These are phyloP conservation scores for Angomonas ambiguus DNA, from an alignment of 208 protist species.

Conservation along the genomic window DNA sequence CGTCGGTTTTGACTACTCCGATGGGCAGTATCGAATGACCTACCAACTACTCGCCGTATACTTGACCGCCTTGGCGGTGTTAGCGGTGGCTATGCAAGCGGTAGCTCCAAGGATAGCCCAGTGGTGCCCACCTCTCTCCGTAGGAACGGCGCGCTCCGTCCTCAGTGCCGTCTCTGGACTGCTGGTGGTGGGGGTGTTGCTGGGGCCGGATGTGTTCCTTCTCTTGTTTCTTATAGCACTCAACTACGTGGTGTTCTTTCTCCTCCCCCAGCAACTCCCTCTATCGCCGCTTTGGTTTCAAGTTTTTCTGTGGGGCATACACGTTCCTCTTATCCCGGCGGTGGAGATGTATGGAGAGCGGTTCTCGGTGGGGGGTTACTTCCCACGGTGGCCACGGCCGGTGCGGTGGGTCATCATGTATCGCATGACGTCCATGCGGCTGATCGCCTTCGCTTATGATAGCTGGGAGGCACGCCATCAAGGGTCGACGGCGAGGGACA, in stretches of 20 bases:
- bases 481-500: constrained; percentile 6
- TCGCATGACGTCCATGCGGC: constrained; percentile 75
- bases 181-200: background rate
- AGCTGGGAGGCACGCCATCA: constrained; percentile 29
- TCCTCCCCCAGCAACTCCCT: background rate
- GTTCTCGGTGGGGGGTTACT: background rate
- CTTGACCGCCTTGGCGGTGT: background rate
- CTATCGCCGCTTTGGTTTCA: background rate
- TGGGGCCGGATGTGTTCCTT: background rate
- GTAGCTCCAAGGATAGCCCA: background rate
- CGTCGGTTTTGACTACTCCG: background rate
- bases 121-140: background rate
- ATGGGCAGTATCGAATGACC: background rate
- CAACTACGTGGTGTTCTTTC: background rate
- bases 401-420: constrained; percentile 62
- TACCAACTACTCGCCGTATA: background rate
- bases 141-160: background rate
- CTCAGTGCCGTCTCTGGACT: background rate
- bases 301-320: background rate
- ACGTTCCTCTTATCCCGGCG: background rate
- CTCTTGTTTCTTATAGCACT: background rate
- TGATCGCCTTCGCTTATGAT: constrained; percentile 82
- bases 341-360: constrained; percentile 1
- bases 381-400: background rate
- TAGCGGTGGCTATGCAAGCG: background rate